These are phyloP conservation scores for Solanum bulbocastanum DNA, from an alignment of 257 asterid species.

Conservation along the genomic window DNA sequence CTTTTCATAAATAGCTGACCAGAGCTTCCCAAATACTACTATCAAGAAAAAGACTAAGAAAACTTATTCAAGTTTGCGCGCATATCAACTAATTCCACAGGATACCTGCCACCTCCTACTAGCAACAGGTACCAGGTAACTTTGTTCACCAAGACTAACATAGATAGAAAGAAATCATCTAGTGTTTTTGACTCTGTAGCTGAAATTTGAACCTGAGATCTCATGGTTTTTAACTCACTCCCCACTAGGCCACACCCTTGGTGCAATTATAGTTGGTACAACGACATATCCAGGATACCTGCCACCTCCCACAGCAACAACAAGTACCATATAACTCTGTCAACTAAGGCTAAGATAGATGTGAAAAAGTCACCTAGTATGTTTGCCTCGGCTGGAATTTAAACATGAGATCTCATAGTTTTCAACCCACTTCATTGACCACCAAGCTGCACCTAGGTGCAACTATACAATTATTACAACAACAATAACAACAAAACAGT, in stretches of 20 bases:
- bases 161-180: not conserved
- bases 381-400: too few relatives aligned
- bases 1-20: not conserved
- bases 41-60: not conserved
- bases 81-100: not conserved
- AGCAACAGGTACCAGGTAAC: not conserved
- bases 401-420: not conserved
- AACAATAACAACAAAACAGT: not conserved
- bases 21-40: not conserved
- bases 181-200: not conserved
- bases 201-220: not conserved
- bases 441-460: not conserved
- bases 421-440: not conserved
- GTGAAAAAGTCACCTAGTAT: not conserved
- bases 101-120: not conserved
- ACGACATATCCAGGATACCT: not conserved
- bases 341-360: not conserved
- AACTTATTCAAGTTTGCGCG: not conserved
- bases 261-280: not conserved
- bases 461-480: not conserved
- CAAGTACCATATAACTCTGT: not conserved
- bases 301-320: not conserved
- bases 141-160: not conserved
- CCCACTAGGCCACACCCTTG: not conserved
- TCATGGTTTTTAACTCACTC: not conserved